Base-by-base conservation (phyloP, 2,329 filamentous ascomycete genomes). In the Elsinoe necatrix region DNA sequence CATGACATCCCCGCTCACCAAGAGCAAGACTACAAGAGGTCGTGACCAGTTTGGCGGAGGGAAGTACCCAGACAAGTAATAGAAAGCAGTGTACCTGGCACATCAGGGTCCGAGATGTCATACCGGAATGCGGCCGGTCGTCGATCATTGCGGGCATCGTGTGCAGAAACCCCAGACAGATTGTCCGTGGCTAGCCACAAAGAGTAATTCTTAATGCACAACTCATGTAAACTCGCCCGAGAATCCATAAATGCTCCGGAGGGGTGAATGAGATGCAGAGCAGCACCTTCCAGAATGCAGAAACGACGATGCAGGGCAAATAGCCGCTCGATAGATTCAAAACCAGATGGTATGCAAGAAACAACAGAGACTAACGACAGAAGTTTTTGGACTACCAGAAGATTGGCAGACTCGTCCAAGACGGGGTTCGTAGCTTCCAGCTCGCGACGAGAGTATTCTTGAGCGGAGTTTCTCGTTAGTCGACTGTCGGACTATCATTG, bases 131-230 rank as follows among this genome's bases (percentile, higher is more conserved):
- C 23, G 29, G 48, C 14, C 48, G 48, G 48, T 31, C 39, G 48
- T 21, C 29, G 48, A 52, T 52, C 48, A 52, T 16, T 39, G 48
- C 48, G 48, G 48, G 48, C 48, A 39, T 52, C 48, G 21, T 35
- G 31, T 39, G 48, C 31, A 52, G 48, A 34, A 45, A 52, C 48
- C 48, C 48, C 48, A 52, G 48, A 52, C 31, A 34, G 29, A 52
- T 52, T 52, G 48, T 52, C 48, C 48, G 48, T 52, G 48, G 48
- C 48, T 52, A 52, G 31, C 48, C 18, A 16, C 11, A 21, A 18
- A 14, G 16, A 29, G 48, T 20, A 52, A 52, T 52, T 52, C 31
- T 29, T 20, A 35, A 52, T 35, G 48, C 45, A 34, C 20, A 43
- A 16, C 25, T 50, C 45, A 50, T 50, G 16, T 34, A 52, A 25